These are phyloP conservation scores for Hemileccinum rubropunctum DNA, from an alignment of 768 basidiomycete species.

Conservation along the genomic window DNA sequence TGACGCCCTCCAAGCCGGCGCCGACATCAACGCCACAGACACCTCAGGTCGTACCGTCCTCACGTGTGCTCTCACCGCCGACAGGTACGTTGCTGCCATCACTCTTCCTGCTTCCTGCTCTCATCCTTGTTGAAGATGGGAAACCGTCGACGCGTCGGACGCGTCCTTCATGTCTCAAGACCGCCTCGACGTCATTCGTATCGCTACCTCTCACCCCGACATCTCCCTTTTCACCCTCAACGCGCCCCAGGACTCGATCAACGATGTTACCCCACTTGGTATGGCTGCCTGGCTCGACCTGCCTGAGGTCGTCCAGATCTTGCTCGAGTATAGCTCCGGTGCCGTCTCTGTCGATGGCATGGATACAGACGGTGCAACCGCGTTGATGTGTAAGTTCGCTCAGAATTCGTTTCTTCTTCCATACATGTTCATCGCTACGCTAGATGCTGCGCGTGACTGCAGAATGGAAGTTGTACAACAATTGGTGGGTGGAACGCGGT, in stretches of 20 bases:
- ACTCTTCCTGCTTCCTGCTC: conserved; percentile 1
- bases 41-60: conserved; percentile 57
- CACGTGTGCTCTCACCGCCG: conserved; percentile 69
- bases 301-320: conserved; percentile 53
- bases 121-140: conserved; percentile 48
- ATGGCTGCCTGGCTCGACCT: conserved; percentile 78
- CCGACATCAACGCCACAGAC: conserved; percentile 69
- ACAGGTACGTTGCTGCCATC: conserved; percentile 46
- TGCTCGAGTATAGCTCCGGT: conserved; percentile 63
- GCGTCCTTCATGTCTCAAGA: conserved; percentile 60
- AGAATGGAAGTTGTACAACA: conserved; percentile 62
- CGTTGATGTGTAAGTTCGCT: conserved; percentile 73
- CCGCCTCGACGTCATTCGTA: conserved; percentile 57
- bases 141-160: conserved; percentile 65
- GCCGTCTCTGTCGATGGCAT: conserved; percentile 69
- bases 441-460: conserved; percentile 78
- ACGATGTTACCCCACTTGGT: conserved; percentile 73
- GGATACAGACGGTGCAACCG: conserved; percentile 73
- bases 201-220: conserved; percentile 52
- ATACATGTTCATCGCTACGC: background rate
- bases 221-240: conserved; percentile 71
- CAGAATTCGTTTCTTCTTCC: conserved; percentile 1
- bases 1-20: conserved; percentile 53
- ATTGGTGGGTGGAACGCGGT: conserved; percentile 45
- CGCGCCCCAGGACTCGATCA: conserved; percentile 65